Conservation (phyloP, 257 asterid species). For the Solanum corneliomulleri region DNA sequence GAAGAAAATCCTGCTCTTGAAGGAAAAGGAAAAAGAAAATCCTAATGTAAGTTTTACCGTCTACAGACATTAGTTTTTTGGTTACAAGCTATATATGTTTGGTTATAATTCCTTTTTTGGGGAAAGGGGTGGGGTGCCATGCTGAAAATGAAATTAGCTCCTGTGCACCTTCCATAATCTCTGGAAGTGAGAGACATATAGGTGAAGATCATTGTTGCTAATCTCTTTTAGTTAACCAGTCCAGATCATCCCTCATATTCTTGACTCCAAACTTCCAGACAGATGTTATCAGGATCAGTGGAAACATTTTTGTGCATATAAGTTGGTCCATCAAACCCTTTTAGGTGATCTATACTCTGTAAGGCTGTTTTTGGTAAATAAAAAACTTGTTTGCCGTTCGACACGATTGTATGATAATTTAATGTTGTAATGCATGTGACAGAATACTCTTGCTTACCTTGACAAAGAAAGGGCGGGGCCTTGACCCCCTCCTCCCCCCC, state of each 20-base stretch:
- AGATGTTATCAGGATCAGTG: background rate
- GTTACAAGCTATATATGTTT: background rate
- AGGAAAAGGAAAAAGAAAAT: constrained; percentile 76
- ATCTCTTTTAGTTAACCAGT: background rate
- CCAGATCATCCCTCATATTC: background rate
- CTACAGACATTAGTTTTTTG: background rate
- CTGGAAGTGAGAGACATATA: background rate
- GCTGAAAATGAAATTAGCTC: background rate
- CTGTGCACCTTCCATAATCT: background rate
- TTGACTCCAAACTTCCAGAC: background rate
- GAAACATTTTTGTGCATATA: background rate
- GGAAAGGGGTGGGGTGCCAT: background rate
- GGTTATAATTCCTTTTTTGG: background rate
- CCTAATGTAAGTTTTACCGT: constrained; percentile 38
- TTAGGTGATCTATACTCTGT: background rate
- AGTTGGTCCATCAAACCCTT: background rate
- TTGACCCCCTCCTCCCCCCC: background rate
- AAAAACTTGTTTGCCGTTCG: background rate
- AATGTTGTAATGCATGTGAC: background rate
- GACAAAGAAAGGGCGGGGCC: background rate
- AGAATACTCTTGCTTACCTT: background rate
- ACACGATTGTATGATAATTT: background rate
- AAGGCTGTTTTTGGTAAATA: background rate
- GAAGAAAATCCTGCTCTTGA: constrained; percentile 71
- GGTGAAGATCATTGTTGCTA: background rate